Evolutionary conservation across 768 basidiomycete genomes (phyloP).

Genomic region (Podaxis sp.): DNA sequence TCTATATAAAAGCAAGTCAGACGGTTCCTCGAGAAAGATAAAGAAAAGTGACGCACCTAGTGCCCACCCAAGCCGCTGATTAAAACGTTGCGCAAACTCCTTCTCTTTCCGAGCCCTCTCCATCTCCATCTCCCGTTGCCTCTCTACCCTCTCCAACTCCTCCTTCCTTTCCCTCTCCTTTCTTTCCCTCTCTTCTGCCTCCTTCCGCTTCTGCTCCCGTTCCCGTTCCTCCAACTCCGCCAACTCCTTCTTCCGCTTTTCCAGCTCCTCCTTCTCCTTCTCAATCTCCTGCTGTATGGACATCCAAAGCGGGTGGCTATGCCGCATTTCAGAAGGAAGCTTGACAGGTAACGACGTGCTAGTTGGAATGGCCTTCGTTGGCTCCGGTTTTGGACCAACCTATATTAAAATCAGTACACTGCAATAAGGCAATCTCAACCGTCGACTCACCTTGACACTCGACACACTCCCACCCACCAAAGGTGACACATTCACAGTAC

Average conservation of each 20-base stretch:
- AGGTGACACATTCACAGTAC: background rate
- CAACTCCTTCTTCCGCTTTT: slow-evolving; percentile 10
- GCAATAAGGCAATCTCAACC: too few species aligned
- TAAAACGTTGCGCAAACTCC: too few species aligned
- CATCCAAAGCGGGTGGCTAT: background rate
- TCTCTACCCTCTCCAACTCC: background rate
- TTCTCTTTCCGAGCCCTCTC: background rate
- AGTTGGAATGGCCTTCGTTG: background rate
- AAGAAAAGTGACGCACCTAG: too few species aligned
- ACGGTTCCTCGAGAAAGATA: too few species aligned
- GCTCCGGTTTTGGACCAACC: background rate
- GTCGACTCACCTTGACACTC: too few species aligned
- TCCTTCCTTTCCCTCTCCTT: background rate
- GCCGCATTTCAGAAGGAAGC: slow-evolving; percentile 2
- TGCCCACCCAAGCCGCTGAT: too few species aligned
- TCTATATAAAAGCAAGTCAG: too few species aligned
- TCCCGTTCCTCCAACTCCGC: background rate
- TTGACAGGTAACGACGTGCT: slow-evolving; percentile 6
- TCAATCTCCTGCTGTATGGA: background rate
- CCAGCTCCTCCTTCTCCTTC: background rate
- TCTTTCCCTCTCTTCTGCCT: background rate
- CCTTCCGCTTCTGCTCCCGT: background rate
- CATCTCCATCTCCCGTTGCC: background rate
- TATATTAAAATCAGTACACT: background rate
- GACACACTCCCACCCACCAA: background rate